Base-by-base conservation (phyloP, 2,329 filamentous ascomycete genomes). In the Ceratocystis destructans region DNA sequence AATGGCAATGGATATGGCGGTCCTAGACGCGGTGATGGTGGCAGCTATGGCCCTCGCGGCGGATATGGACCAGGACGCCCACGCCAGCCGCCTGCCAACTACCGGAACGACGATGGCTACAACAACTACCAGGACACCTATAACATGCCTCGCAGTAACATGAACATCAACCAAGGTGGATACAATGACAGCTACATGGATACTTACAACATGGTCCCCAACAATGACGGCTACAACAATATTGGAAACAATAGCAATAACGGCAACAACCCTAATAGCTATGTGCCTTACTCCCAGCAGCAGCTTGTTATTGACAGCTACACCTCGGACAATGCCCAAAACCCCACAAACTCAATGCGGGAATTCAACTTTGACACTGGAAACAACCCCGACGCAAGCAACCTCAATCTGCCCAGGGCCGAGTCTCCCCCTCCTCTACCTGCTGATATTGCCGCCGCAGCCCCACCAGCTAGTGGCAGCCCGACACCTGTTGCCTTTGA, bases 341-440 rank as follows among this genome's bases (percentile, higher is more conserved):
- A 66, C n/a, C 61, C 64, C 17, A 62, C 53, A 33, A 46, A 37
- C 22, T 59, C 62, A 41, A 46, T 62, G 17, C 61, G 41, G n/a
- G 62, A 68, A 33, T 66, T 66, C 25, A 53, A 66, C 28, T 63
- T 66, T 61, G 71, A 70, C 25, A 82, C 79, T 65, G 75, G 77
- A 46, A 82, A 81, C 69, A 74, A 77, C 1, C 75, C 78, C n/a
- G 72, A 74, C 20, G 73, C 69, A 10, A 73, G 76, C 62, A 25
- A 37, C 20, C 44, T 66, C 7, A 67, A 50, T 12, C 74, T 86
- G 25, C 82, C 84, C 1, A 79, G 84, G 69, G 85, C 83, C 8
- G 84, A 86, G 70, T 86, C 84, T 1, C 84, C 84, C 7, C 85
- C 86, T 17, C 86, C 86, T 5, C 73, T 87, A 22, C 79, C 82